Base-by-base conservation (phyloP, 2,329 filamentous ascomycete species). In the Venturia asperata region DNA sequence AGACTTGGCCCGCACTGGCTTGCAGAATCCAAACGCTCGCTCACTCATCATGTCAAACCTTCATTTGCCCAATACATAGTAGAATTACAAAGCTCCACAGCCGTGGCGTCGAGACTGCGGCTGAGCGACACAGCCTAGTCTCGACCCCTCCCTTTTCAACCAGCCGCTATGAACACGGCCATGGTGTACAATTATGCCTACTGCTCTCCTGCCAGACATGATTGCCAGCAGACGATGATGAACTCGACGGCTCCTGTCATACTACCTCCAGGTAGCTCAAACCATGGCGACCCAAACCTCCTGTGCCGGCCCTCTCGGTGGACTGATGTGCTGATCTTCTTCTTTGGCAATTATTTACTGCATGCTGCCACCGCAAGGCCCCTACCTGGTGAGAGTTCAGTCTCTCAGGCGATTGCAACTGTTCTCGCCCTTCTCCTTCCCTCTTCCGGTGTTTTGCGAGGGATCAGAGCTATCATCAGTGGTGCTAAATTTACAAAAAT, bases 291-390 rank as follows among this genome's bases (percentile, higher is more conserved):
- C 62, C 66, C 68, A n/a, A 55, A 68, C 56, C 65, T 71, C 37
- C 66, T 70, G 9, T 71, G 70, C 58, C 66, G 65, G 4, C 69
- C 70, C 27, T 55, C 70, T 0, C 61, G 62, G 17, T 69, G 67
- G 68, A 49, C 43, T 6, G 70, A 71, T 56, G 64, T 70, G 13
- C 34, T 70, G 13, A 61, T 70, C 21, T 72, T 72, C 65, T 72
- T 66, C 63, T 43, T 70, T 21, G 68, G 62, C 2, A 72, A 72
- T 42, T 73, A 72, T 63, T 61, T 71, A n/a, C 67, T 69, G 10
- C 70, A 72, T 61, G 70, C 67, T 15, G 67, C 68, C 13, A 73
- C 71, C 0, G 63, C 45, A 47, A n/a, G 15, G 45, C 45, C 45
- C 7, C 21, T 24, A 10, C 45, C 45, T 7, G 45, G 45, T 47